Evolutionary conservation across 2,329 filamentous ascomycete genomes (phyloP), one percentile per base, ranked within the genome.

Genomic region (Hansfordia pulvinata): DNA sequence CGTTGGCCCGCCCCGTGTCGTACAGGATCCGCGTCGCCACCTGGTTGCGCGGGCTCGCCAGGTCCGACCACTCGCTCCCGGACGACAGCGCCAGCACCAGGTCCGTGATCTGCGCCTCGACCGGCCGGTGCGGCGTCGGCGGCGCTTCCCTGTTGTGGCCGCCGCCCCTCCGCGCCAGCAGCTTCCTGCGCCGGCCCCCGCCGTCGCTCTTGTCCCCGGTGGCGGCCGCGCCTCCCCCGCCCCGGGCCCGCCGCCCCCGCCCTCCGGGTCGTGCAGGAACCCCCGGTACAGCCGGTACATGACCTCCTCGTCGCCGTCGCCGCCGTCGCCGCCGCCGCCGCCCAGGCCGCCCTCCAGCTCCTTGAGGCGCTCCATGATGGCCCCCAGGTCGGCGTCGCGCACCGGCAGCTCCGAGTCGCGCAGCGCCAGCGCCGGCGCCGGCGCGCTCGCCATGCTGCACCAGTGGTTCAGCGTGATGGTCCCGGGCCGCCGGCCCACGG

Each of bases 391-490:
- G 33, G 78, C 64, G 20, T 70, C 65, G 26, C 73, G 67, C n/a
- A 73, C 68, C 31, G 60, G 52, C 11, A 70, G 51, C 2, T 68
- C 68, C 3, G 68, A 58, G 36, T 75, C 71, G 10, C 64, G 60
- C 28, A 77, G 58, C 6, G 65, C 60, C 23, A 75, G 67, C 2
- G 57, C 46, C 3, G 70, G 64, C 12, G 69, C 66, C 5, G 65
- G 46, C 17, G 52, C 59, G 30, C 74, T 75, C 11, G 64, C 68
- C 35, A 67, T 58, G 29, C 65, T 62, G 9, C 69, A 66, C 67
- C 76, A 83, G 35, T 74, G 68, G 38, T 79, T 82, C 26, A 85
- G 53, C 1, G 77, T 82, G 27, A 79, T 67, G 2, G 78, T 84
- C 5, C 79, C 79, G 0, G 76, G 70, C 13, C 68, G 60, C 26